phyloP scores from a whole-genome alignment of 352 stramenopile species.

The Detonula confervacea region DNA sequence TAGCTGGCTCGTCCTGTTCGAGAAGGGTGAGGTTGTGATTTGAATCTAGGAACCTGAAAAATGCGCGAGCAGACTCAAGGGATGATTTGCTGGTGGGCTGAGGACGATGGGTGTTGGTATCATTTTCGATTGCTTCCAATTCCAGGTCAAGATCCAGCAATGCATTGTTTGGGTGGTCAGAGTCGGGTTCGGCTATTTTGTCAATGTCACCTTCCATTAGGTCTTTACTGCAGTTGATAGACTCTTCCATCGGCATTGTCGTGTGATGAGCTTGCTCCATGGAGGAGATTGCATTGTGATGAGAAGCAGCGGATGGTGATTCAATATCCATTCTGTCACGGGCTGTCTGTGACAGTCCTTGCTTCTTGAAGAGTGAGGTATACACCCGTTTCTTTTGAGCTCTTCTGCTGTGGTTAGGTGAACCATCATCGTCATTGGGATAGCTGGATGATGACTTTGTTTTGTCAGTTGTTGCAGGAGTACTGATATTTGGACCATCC shows the following conservation, averaged over 20 bases:
- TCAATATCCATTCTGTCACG: conserved; percentile 36
- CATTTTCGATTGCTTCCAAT: background rate
- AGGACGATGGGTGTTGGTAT: conserved; percentile 6
- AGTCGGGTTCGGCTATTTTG: background rate
- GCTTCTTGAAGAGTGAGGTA: conserved; percentile 32
- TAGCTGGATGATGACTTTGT: background rate
- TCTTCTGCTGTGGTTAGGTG: conserved; percentile 1
- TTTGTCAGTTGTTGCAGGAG: background rate
- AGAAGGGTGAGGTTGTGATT: conserved; percentile 42
- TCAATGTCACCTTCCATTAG: background rate
- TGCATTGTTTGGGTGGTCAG: conserved; percentile 5
- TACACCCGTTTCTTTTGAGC: conserved; percentile 38
- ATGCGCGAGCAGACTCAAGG: conserved; percentile 34
- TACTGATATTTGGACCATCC: background rate
- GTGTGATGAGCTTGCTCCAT: background rate
- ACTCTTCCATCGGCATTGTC: background rate
- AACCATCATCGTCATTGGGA: background rate
- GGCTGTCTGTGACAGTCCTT: conserved; percentile 10
- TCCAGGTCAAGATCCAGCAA: conserved; percentile 9
- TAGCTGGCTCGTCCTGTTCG: conserved; percentile 1
- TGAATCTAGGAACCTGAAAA: conserved; percentile 46
- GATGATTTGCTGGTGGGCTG: conserved; percentile 46
- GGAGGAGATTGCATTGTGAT: background rate
- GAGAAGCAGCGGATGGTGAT: conserved; percentile 2
- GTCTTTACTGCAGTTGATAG: background rate